Evolutionary conservation across 441 rosid species (phyloP), one percentile per base, ranked within the genome.

Genomic region (Theobroma grandiflorum): DNA sequence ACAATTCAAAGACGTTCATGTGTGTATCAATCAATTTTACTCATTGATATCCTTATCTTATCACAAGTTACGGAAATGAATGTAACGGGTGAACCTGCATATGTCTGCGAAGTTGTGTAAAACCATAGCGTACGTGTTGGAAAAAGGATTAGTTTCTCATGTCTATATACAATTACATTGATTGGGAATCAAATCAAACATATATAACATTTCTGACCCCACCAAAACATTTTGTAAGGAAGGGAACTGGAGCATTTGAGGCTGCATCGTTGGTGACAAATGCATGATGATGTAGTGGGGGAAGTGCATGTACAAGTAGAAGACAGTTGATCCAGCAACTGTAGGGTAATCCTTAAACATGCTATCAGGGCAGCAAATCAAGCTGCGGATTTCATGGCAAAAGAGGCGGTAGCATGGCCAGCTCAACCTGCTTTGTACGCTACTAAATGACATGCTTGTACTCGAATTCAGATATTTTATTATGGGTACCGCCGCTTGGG

Each of bases 361-460:
- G 69, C 0, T 35, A 16, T n/a, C 22, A 18, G 9, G 47, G 14
- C 40, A 18, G 69, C 12, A 68, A 9, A 68, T 20, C 73, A 68
- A 45, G 38, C 18, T 9, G 73, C 73, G 73, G 73, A 68, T 68
- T 68, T 43, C 73, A 43, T 68, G 73, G 73, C 47, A 16, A 38
- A 65, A 37, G 26, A n/a, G 35, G 8, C 18, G 35, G 72, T 40
- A 3, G 72, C 18, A 68, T 4, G 9, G 33, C 37, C 73, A 20
- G 35, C 55, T 68, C 73, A 68, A 16, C n/a, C 11, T 63, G 8
- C 33, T 63, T 40, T 38, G 11, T 38, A 37, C 70, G 6, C 47
- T 0, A 38, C 45, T 62, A 63, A 1, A 20, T 37, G 49, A 65
- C 70, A 65, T 15, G 9, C 22, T 6, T 64, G 45, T 37, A 59